A percentile compares a stretch with the other conserved stretches of the same genome.
These are phyloP conservation scores for Cladophialophora psammophila DNA, from an alignment of 2,329 filamentous ascomycete species.

Conservation along the genomic window DNA sequence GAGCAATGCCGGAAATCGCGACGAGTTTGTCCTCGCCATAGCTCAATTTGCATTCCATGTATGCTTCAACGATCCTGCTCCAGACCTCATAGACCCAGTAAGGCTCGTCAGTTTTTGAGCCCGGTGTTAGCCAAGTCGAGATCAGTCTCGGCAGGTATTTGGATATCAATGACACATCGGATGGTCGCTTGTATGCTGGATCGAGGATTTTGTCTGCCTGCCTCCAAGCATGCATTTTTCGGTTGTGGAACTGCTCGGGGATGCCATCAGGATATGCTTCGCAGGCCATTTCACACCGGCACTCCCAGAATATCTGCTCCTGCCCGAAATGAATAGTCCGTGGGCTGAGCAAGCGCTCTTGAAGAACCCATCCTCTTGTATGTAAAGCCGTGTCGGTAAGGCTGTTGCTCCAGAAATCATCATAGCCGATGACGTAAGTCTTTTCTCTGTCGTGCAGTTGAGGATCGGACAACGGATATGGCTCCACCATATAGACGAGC, in stretches of 20 bases:
- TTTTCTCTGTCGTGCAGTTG: slow-evolving; percentile 4
- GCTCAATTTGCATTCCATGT: slow-evolving; percentile 20
- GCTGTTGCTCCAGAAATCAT: slow-evolving; percentile 30
- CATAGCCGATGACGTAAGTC: slow-evolving; percentile 23
- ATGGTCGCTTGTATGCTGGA: not conserved
- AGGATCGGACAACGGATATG: slow-evolving; percentile 16
- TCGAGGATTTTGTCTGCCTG: slow-evolving; percentile 17
- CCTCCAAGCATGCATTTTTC: slow-evolving; percentile 18
- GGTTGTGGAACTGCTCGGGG: slow-evolving; percentile 23
- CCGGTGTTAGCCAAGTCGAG: not conserved
- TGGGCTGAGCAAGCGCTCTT: slow-evolving; percentile 30
- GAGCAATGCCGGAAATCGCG: slow-evolving; percentile 18
- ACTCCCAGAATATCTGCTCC: slow-evolving; percentile 33
- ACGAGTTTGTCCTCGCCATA: slow-evolving; percentile 18
- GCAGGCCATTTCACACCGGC: slow-evolving; percentile 26
- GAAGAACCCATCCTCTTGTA: slow-evolving; percentile 30
- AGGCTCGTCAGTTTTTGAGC: not conserved
- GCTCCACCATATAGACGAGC: slow-evolving; percentile 15
- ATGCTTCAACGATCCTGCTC: slow-evolving; percentile 10
- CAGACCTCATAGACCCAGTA: not conserved
- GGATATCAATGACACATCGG: not conserved
- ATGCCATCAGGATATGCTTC: slow-evolving; percentile 30
- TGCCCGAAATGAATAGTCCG: slow-evolving; percentile 33
- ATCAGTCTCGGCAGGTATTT: not conserved
- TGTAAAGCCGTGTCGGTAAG: slow-evolving; percentile 26